Evolutionary conservation across 2,329 filamentous ascomycete species (phyloP).

Genomic region (Alternaria metachromatica): DNA sequence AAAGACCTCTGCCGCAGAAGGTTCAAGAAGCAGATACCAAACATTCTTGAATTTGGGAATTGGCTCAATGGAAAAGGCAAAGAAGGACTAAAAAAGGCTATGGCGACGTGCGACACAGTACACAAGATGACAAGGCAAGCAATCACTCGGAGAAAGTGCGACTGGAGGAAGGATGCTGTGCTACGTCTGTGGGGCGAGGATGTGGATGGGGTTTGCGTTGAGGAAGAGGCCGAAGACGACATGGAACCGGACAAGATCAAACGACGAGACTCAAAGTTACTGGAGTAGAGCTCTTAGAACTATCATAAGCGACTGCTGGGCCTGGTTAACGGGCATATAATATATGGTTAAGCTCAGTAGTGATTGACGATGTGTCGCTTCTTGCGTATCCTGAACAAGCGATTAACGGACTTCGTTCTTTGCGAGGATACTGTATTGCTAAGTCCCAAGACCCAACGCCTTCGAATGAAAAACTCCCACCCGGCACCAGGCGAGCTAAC

Average conservation of each 20-base stretch:
- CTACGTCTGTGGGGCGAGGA: neutral
- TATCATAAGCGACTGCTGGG: too few species aligned
- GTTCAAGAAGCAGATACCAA: constrained; percentile 5
- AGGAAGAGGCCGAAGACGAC: neutral
- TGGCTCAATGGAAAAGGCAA: neutral
- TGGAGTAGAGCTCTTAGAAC: neutral
- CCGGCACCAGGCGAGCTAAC: neutral
- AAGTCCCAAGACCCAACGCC: neutral
- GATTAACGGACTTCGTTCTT: neutral
- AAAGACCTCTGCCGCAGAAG: constrained; percentile 5
- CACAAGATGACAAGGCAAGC: neutral
- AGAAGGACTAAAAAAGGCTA: neutral
- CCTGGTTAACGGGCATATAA: neutral
- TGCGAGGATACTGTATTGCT: neutral
- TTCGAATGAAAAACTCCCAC: neutral
- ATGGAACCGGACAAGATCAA: neutral
- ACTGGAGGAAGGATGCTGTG: neutral
- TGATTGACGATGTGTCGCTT: neutral
- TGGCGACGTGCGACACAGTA: neutral
- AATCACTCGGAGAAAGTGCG: neutral
- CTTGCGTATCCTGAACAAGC: neutral
- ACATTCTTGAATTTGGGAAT: neutral
- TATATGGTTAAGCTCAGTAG: neutral
- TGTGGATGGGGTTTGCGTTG: neutral
- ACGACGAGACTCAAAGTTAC: neutral